Base-by-base conservation (phyloP, 257 asterid genomes). In the Anisodus tanguticus region DNA sequence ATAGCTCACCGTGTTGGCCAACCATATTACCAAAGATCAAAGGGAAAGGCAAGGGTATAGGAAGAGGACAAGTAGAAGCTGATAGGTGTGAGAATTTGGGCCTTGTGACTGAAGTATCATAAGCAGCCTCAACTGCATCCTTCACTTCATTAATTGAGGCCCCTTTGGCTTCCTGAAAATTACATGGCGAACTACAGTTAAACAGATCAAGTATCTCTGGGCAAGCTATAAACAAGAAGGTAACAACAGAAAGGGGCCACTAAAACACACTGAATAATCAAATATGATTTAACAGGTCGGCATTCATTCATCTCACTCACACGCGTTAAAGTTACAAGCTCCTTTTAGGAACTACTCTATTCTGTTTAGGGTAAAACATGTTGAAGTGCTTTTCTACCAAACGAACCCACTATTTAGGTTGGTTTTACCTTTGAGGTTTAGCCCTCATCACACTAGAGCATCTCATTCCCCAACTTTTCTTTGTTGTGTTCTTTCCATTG, bases 31-130 rank as follows among this genome's bases (percentile, higher is more conserved):
- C 87, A 68, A 96, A 93, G 88, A 96, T 89, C 19, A 94, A 87
- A 78, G 99, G 99, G 85, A 92, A 96, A 39, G 99, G 98, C 85
- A 96, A 82, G 6, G 98, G 99, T 83, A 96, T 89, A 0, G 99
- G 98, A 78, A 96, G 98, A 82, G 99, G 99, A 47, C 92, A 91
- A 19, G 90, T 90, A 55, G 98, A 86, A 79, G 90, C 88, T 6
- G 98, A 90, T 54, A 96, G 90, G 88, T 94, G 93, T 43, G 94
- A 92, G 90, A 96, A 96, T 83, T 85, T 90, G 2, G 98, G 99
- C 79, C 89, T 91, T 62, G 69, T 71, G 8, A 63, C 81, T 59
- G 95, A 88, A 3, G 84, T 86, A 17, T 84, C 82, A 67, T 92
- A 94, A 7, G 97, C 96, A 68, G 89, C 80, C 51, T 91, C 85